A percentile compares a stretch with the other conserved stretches of the same genome.
Conservation (phyloP, 495 filamentous ascomycete species). For the Annulohypoxylon nitens region DNA sequence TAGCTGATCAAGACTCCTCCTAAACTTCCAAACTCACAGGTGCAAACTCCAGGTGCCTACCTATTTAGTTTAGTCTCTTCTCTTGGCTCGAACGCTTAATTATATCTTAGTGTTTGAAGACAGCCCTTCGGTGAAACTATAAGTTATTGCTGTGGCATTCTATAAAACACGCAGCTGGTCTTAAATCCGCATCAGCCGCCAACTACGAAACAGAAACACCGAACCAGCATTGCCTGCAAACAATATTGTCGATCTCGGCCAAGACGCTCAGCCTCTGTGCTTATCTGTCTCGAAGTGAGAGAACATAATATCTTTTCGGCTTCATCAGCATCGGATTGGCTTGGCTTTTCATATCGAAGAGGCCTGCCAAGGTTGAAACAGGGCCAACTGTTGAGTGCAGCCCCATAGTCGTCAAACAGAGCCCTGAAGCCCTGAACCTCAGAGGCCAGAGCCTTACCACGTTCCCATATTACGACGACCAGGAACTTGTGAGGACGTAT, state of each 20-base stretch:
- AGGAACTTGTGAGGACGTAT: slow-evolving; percentile 15
- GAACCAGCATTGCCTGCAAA: slow-evolving; percentile 16
- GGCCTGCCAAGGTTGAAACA: slow-evolving; percentile 33
- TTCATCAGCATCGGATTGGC: slow-evolving; percentile 30
- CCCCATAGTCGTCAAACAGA: slow-evolving; percentile 33
- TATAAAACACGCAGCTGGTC: slow-evolving; percentile 20
- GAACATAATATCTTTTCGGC: slow-evolving; percentile 16
- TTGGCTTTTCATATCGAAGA: slow-evolving; percentile 40
- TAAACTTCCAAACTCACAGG: neutral
- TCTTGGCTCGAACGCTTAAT: slow-evolving; percentile 23
- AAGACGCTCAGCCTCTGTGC: slow-evolving; percentile 38
- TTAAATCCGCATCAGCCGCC: slow-evolving; percentile 28
- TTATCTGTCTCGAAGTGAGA: slow-evolving; percentile 31
- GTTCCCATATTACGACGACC: slow-evolving; percentile 17
- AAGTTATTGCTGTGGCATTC: slow-evolving; percentile 27
- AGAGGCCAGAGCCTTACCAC: slow-evolving; percentile 28
- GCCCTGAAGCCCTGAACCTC: slow-evolving; percentile 14
- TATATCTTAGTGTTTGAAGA: slow-evolving; percentile 14
- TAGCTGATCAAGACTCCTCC: neutral
- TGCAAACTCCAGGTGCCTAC: neutral
- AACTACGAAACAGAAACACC: slow-evolving; percentile 32
- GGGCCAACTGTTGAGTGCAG: slow-evolving; percentile 41
- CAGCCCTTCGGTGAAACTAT: slow-evolving; percentile 29
- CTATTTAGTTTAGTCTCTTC: slow-evolving; percentile 25
- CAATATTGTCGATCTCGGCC: slow-evolving; percentile 25